Evolutionary conservation across 164 flowering plant species (phyloP).

Genomic region (Magnolia officinalis): DNA sequence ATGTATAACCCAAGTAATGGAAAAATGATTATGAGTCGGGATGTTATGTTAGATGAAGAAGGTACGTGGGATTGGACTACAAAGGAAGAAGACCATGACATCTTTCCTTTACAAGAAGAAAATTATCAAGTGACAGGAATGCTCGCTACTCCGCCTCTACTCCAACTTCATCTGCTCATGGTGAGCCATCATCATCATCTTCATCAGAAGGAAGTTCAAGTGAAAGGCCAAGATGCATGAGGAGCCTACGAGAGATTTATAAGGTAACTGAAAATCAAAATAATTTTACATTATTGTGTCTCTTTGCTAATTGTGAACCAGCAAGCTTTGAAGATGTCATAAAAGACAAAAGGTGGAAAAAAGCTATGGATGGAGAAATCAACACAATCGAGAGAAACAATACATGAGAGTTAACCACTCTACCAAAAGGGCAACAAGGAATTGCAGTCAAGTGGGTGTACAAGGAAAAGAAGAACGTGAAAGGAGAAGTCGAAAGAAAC

Average conservation of each 20-base stretch:
- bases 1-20: too few species aligned
- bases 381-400: not conserved
- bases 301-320: not conserved
- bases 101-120: not conserved
- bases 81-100: not conserved
- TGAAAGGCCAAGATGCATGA: too few species aligned
- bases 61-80: not conserved
- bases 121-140: not conserved
- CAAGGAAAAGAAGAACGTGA: not conserved
- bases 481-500: not conserved
- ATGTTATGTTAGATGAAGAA: not conserved
- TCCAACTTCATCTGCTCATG: not conserved
- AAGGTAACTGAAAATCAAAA: not conserved
- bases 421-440: not conserved
- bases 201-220: not conserved
- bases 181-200: not conserved
- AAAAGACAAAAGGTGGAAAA: not conserved
- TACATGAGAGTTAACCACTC: not conserved
- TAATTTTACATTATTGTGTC: not conserved
- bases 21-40: not conserved
- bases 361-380: not conserved
- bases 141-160: not conserved
- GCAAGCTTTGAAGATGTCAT: not conserved
- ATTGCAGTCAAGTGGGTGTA: constrained; percentile 1
- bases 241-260: too few species aligned